Evolutionary conservation across 768 basidiomycete species (phyloP), one percentile per base, ranked within the genome.

Genomic region (Pisolithus sp.): DNA sequence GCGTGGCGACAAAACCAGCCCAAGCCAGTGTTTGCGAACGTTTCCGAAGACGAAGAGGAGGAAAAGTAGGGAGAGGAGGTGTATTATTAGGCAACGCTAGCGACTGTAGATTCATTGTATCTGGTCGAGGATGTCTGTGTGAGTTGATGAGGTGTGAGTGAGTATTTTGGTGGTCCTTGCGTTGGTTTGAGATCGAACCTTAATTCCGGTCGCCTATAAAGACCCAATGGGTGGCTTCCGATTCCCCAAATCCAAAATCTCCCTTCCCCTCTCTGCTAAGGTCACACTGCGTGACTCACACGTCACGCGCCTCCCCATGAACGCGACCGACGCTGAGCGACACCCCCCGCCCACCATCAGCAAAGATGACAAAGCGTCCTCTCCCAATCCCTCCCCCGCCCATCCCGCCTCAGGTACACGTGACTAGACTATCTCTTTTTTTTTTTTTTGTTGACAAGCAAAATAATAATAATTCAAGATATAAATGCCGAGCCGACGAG

Each of bases 1-100:
- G 91, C 92, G 37, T 93, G 92, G 91, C 80, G 76, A 70, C 69
- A 74, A 61, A 93, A 86, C 70, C 91, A 94, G 66, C 91, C 93
- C 50, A 82, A 83, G 66, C 81, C 92, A 0, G 88, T 95, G 53
- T 94, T 94, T 65, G 80, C 83, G 46, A 72, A 81, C 53, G 78
- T 68, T 51, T 73, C 76, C 57, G 73, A 78, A 59, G 73, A 78
- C 49, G 76, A 80, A 57, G 80, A 83, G 54, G 75, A 79, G 52
- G 79, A 83, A 41, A 74, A 78, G 55, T 77, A 80, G 61, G 67
- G 72, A 43, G 57, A 70, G 62, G 62, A 51, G 54, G 9, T 26
- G 48, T 2, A 13, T 52, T 18, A 12, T 51, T 15, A 18, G 41
- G 15, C 49, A 24, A 34, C 15, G 42, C 40, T 54, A 41, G 51